A percentile compares a stretch with the other conserved stretches of the same genome.
Evolutionary conservation across 192 early-diverging fungal genomes (phyloP).

Genomic region (Coemansia brasiliensis): DNA sequence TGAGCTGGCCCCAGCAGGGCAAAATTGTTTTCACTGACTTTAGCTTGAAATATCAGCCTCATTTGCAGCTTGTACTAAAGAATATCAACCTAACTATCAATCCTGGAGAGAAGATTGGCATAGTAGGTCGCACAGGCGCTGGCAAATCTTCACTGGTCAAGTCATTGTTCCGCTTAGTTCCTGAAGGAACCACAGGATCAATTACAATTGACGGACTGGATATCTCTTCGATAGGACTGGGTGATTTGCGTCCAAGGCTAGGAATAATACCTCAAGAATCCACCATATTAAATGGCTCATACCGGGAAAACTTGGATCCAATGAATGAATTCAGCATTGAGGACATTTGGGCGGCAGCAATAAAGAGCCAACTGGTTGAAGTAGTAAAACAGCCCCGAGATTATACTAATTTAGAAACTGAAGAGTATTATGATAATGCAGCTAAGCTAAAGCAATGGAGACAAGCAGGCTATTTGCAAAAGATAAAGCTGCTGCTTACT

Average conservation of each 20-base stretch:
- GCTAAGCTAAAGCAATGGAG: neutral
- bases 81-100: slow-evolving; percentile 50
- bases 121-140: slow-evolving; percentile 59
- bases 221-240: slow-evolving; percentile 68
- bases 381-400: neutral
- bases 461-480: neutral
- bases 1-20: slow-evolving; percentile 23
- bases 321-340: slow-evolving; percentile 66
- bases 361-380: slow-evolving; percentile 11
- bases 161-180: slow-evolving; percentile 62
- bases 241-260: slow-evolving; percentile 55
- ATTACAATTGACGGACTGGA: slow-evolving; percentile 83
- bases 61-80: slow-evolving; percentile 27
- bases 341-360: slow-evolving; percentile 65
- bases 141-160: slow-evolving; percentile 64
- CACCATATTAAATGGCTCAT: slow-evolving; percentile 63
- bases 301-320: slow-evolving; percentile 81
- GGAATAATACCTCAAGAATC: slow-evolving; percentile 69
- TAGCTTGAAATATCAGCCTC: slow-evolving; percentile 19
- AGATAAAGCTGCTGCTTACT: neutral
- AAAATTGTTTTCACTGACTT: slow-evolving; percentile 34
- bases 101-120: slow-evolving; percentile 63
- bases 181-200: slow-evolving; percentile 53
- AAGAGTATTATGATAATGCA: neutral
- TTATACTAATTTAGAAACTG: slow-evolving; percentile 41